Evolutionary conservation across 163 green algal genomes (phyloP), one percentile per base, ranked within the genome.

Genomic region (Volvox carteri): DNA sequence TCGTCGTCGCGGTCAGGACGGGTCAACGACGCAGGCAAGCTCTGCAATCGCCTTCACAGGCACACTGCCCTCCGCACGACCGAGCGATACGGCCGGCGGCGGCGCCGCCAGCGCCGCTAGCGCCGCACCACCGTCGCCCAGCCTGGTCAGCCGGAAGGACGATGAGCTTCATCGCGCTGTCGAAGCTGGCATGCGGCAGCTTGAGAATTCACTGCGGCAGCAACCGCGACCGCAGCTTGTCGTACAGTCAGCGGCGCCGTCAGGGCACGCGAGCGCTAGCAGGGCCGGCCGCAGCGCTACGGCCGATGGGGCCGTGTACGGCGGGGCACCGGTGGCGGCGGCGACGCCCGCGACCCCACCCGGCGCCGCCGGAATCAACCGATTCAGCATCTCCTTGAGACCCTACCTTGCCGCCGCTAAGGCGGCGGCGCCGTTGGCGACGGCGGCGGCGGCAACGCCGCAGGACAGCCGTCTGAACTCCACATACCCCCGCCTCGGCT

Each of bases 1-100:
- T 42, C 83, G 83, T 16, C 83, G 83, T 2, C 83, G 83, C 4
- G 83, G 83, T 4, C 67, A 88, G 21, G 68, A 60, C 67, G 83
- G 83, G 1, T 35, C 48, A 48, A 81, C 50, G 2, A 67, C 83
- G 3, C 33, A 74, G 50, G 44, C 62, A 42, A 44, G 44, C 21
- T 62, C 73, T n/a, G 73, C 42, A 6, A 80, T 80, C 33, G 73
- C 73, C 42, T 65, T 62, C 42, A 78, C 70, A 58, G 14, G 70
- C 39, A 78, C 70, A 8, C 8, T 78, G 39, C 70, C 70, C 37
- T 1, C 11, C 30, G 8, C 25, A 39, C 70, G 37, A 5, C 5
- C 62, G 58, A 5, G 18, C 19, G 35, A 23, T 2, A 23, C 70
- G 12, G 70, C 18, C 41, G 70, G 21, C 70, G 41, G 70, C 70